phyloP scores from a whole-genome alignment of 164 flowering plant species.

The Malania oleifera region DNA sequence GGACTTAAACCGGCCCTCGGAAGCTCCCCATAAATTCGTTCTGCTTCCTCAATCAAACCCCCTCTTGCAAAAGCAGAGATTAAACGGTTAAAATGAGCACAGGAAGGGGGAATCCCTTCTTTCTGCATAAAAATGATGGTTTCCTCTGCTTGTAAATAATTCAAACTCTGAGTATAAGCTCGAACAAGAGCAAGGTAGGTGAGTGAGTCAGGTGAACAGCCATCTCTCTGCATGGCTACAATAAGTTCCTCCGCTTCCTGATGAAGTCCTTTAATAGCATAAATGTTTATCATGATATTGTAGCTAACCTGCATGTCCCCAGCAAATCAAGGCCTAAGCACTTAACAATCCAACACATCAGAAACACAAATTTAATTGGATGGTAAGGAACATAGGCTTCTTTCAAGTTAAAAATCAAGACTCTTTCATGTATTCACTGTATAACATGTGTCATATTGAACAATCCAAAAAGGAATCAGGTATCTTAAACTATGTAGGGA shows the following conservation, averaged over 20 bases:
- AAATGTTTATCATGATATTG: slow-evolving; percentile 68
- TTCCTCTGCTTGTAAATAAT: slow-evolving; percentile 65
- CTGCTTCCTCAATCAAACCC: slow-evolving; percentile 59
- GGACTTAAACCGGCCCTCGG: slow-evolving; percentile 38
- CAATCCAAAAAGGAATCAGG: too few species aligned
- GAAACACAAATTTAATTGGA: neutral
- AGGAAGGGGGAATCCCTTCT: slow-evolving; percentile 41
- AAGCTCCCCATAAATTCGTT: slow-evolving; percentile 46
- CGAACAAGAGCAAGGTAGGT: slow-evolving; percentile 68
- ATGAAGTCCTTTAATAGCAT: slow-evolving; percentile 49
- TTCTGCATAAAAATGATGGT: slow-evolving; percentile 43
- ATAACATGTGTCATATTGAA: too few species aligned
- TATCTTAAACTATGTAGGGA: too few species aligned
- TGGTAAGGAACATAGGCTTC: neutral
- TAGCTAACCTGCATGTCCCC: slow-evolving; percentile 62
- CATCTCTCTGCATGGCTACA: slow-evolving; percentile 50
- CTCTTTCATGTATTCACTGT: too few species aligned
- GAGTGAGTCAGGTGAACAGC: slow-evolving; percentile 55
- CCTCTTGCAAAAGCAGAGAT: slow-evolving; percentile 40
- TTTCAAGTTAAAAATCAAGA: too few species aligned
- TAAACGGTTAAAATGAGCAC: slow-evolving; percentile 53
- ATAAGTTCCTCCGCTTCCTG: slow-evolving; percentile 60
- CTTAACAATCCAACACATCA: neutral
- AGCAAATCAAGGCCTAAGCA: neutral
- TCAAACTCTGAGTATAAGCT: slow-evolving; percentile 42